Evolutionary conservation across 805 yeast genomes (phyloP), one percentile per base, ranked within the genome.

Genomic region (Debaryomyces maramus): DNA sequence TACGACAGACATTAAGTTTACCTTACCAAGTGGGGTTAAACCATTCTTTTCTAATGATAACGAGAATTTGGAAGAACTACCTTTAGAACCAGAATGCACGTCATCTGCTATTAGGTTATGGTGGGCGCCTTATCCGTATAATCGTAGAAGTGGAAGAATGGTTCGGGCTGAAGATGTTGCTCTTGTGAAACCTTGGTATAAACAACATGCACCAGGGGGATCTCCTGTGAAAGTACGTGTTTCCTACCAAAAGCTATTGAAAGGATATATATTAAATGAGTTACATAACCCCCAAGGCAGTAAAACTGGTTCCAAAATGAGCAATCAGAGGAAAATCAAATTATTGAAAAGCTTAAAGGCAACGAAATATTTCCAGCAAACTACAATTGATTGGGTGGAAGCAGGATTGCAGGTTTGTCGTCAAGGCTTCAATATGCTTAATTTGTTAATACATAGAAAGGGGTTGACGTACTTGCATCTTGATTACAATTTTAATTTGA

Each of bases 381-480:
- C 99, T 0, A 75, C 90, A 0, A 82, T 93, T 36, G 99, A 93
- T 61, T 93, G 99, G 99, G 93, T 91, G 3, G 99, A 93, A 60
- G 99, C 98, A 1, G 99, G 97, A 20, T 68, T 93, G 41, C 98
- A 93, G 63, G 80, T 93, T 2, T 86, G 96, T 55, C 77, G 80
- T 27, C 99, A 93, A 62, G 99, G 99, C 3, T 87, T 83, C 61
- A 91, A 88, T 52, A 90, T 91, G 95, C 72, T 93, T 34, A 90
- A 89, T 60, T 65, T 93, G 24, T 69, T 93, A 48, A 88, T 93
- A 36, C 98, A 93, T 60, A 78, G 89, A 53, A 83, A 86, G 50
- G 98, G 98, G 0, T 67, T 93, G 26, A 89, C 97, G 0, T 93
- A 89, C 57, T 67, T 93, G 44, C 99, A 93, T 67, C 69, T 93